Percentiles rank a stretch among this genome's conserved stretches.
phyloP scores from a whole-genome alignment of 805 yeast species.

The Cyberlindnera suaveolens region DNA sequence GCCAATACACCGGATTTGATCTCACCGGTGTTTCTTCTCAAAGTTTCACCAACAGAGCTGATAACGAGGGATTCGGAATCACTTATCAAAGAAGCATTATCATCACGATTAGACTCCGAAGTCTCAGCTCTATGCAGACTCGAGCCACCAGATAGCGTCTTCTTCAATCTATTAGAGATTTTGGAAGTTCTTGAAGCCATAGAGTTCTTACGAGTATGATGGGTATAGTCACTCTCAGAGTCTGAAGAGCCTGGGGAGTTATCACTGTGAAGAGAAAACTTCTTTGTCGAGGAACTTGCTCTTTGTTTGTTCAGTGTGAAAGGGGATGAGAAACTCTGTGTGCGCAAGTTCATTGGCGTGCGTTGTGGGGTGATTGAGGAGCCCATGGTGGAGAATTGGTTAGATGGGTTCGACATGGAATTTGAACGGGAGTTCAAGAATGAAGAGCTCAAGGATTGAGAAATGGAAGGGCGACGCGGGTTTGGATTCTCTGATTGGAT shows the following conservation, averaged over 20 bases:
- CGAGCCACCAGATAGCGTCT: conserved; percentile 6
- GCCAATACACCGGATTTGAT: conserved; percentile 13
- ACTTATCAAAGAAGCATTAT: conserved; percentile 14
- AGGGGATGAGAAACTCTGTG: conserved; percentile 29
- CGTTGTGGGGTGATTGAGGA: conserved; percentile 22
- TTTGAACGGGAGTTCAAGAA: conserved; percentile 20
- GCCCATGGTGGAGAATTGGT: conserved; percentile 10
- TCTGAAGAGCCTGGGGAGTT: conserved; percentile 24
- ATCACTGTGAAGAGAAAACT: conserved; percentile 17
- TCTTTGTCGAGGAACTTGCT: conserved; percentile 12
- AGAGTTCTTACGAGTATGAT: conserved; percentile 11
- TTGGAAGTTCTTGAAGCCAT: conserved; percentile 9
- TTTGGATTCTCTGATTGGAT: conserved; percentile 55
- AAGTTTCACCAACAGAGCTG: conserved; percentile 28
- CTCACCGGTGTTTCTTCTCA: conserved; percentile 27
- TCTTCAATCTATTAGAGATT: conserved; percentile 7
- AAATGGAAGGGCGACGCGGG: conserved; percentile 55
- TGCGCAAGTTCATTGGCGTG: conserved; percentile 9
- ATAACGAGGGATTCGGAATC: conserved; percentile 25
- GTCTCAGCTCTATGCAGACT: conserved; percentile 2
- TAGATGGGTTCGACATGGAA: conserved; percentile 5
- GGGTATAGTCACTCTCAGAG: conserved; percentile 21
- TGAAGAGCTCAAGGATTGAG: conserved; percentile 34
- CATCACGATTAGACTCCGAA: conserved; percentile 1
- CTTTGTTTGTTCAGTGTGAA: conserved; percentile 18